Base-by-base conservation (phyloP, 2,329 filamentous ascomycete genomes). In the Pseudogymnoascus sp. region DNA sequence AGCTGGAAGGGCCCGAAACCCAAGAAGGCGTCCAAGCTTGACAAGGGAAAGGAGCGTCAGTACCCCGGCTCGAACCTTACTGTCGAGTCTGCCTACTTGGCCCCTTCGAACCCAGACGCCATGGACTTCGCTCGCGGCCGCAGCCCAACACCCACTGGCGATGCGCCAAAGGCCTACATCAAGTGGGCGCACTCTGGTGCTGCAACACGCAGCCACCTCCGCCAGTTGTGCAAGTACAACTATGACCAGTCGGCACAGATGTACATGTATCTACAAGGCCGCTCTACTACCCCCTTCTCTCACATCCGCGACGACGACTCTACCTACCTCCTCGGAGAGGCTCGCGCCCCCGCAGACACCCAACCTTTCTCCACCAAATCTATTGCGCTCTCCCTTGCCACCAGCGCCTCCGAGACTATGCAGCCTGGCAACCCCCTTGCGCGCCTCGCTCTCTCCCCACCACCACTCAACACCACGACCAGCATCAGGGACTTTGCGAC, bases 381-480 rank as follows among this genome's bases (percentile, higher is more conserved):
- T 64, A 85, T 88, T 78, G 78, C 80, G 41, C 74, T 87, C 67
- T 88, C 85, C 9, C 75, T 88, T 59, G 77, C 79, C 1, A 74
- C 86, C 30, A 85, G 82, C 73, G 87, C 85, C 1, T 79, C 84
- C 1, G 82, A 86, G 41, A 79, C 79, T 2, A 88, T 88, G 85
- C 81, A 86, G 65, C 81, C 79, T 0, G 75, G 81, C 60, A 84
- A 83, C 2, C 82, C 84, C 8, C 68, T 88, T 60, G 84, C 84
- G 2, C 81, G 82, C 65, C 76, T 87, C 41, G 79, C 81, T n/a
- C 74, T 74, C 60, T 80, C 79, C 2, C 71, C 69, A 20, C 58
- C 61, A 35, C n/a, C n/a, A n/a, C n/a, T 63, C 2, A 64, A 43
- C 8, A 62, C 58, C 59, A 28, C 59, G 28, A 41, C 14, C 58